Conservation (phyloP, 2,329 filamentous ascomycete genomes). For the Bipolaris sorokiniana region DNA sequence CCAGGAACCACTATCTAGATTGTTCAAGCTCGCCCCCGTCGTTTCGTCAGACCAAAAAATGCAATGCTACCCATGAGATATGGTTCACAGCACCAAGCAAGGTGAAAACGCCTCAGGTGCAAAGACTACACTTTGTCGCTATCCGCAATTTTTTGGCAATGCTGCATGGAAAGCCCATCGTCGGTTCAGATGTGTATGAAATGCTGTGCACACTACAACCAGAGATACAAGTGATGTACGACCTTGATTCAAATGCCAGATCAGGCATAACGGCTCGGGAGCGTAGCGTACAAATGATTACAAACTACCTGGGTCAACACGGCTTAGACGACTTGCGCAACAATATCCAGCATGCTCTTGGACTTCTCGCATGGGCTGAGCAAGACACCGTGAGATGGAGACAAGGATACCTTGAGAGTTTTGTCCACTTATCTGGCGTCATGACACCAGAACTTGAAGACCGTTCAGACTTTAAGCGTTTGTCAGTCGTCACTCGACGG, state of each 20-base stretch:
- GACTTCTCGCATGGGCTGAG: conserved; percentile 70
- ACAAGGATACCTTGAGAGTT: conserved; percentile 71
- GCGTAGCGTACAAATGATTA: conserved; percentile 64
- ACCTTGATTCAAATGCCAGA: conserved; percentile 46
- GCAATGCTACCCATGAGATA: conserved; percentile 56
- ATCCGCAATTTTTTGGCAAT: conserved; percentile 73
- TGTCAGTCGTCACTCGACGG: conserved; percentile 67
- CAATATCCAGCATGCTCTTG: conserved; percentile 64
- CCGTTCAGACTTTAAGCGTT: conserved; percentile 61
- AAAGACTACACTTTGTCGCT: conserved; percentile 67
- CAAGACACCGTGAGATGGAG: conserved; percentile 66
- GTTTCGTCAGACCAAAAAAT: conserved; percentile 14
- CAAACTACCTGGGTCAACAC: conserved; percentile 65
- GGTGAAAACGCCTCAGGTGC: conserved; percentile 53
- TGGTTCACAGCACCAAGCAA: conserved; percentile 65
- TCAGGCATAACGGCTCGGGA: conserved; percentile 39
- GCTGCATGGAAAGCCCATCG: conserved; percentile 67
- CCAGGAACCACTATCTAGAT: conserved; percentile 19
- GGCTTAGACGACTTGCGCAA: conserved; percentile 69
- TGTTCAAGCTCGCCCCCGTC: conserved; percentile 22
- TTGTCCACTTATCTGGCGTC: conserved; percentile 71
- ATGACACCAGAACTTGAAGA: conserved; percentile 52
- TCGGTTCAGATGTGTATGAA: conserved; percentile 68
- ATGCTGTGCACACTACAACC: conserved; percentile 67
- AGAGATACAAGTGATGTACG: conserved; percentile 64